phyloP scores from a whole-genome alignment of 1,284 basidiomycete species.

The Ustilago trichophora region DNA sequence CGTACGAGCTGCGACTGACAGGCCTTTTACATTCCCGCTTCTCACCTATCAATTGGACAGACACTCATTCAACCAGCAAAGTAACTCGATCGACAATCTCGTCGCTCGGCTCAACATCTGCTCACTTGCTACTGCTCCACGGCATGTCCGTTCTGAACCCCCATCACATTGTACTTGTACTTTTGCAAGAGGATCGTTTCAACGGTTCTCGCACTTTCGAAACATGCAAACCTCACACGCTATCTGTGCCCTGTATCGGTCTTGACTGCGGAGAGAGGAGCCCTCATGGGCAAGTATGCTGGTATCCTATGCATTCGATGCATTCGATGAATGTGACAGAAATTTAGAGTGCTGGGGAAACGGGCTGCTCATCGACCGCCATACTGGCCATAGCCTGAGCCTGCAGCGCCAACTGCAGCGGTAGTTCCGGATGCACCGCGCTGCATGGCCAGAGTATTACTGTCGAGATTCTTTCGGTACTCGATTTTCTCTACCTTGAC shows the following conservation, averaged over 20 bases:
- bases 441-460: slow-evolving; percentile 35
- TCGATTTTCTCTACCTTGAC: slow-evolving; percentile 67
- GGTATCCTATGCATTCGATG: slow-evolving; percentile 11
- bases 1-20: no score
- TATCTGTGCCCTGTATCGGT: neutral
- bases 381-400: slow-evolving; percentile 24
- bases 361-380: slow-evolving; percentile 23
- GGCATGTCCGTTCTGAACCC: neutral
- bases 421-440: slow-evolving; percentile 17
- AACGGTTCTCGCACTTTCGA: neutral
- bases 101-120: neutral
- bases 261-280: no score
- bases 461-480: slow-evolving; percentile 57
- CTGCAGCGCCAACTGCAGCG: slow-evolving; percentile 18
- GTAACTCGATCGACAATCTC: slow-evolving; percentile 2
- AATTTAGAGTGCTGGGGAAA: no score
- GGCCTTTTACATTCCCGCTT: neutral
- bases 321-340: no score
- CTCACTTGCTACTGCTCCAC: neutral
- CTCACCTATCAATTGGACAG: slow-evolving; percentile 11
- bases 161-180: slow-evolving; percentile 28
- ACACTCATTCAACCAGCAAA: slow-evolving; percentile 59
- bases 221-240: neutral
- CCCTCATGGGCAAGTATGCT: neutral
- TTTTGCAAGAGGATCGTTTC: neutral